Evolutionary conservation across 495 filamentous ascomycete genomes (phyloP).

Genomic region (Glarea lozoyensis): DNA sequence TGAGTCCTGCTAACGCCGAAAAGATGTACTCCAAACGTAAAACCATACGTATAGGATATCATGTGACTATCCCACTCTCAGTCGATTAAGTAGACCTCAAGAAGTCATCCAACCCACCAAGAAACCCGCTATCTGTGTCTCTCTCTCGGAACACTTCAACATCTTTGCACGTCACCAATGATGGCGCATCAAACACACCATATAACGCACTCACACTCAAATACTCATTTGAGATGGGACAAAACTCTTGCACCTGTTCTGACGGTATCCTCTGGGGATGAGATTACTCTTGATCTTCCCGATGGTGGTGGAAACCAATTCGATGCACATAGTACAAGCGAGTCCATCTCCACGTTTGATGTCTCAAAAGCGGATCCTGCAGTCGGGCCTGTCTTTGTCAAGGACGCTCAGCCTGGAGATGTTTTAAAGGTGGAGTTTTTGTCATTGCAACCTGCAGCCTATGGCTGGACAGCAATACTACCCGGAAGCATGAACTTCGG

Average conservation of each 20-base stretch:
- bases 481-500: conserved; percentile 31
- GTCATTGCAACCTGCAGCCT: conserved; percentile 32
- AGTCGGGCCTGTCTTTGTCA: conserved; percentile 37
- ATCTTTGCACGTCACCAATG: too few relatives aligned
- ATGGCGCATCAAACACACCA: too few relatives aligned
- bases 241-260: conserved; percentile 34
- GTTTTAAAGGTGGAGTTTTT: conserved; percentile 40
- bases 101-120: too few relatives aligned
- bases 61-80: too few relatives aligned
- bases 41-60: too few relatives aligned
- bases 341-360: conserved; percentile 33
- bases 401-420: conserved; percentile 38
- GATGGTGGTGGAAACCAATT: conserved; percentile 46
- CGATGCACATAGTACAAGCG: conserved; percentile 26
- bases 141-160: too few relatives aligned
- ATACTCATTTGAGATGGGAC: conserved; percentile 44
- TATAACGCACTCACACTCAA: too few relatives aligned
- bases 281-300: conserved; percentile 37
- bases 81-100: too few relatives aligned
- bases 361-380: conserved; percentile 37
- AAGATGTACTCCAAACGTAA: too few relatives aligned
- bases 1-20: too few relatives aligned
- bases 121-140: too few relatives aligned
- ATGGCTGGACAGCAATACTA: conserved; percentile 43
- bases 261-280: conserved; percentile 35